phyloP scores from a whole-genome alignment of 1,139 yeast genomes.

The Kurtzmaniella quercitrusa region DNA sequence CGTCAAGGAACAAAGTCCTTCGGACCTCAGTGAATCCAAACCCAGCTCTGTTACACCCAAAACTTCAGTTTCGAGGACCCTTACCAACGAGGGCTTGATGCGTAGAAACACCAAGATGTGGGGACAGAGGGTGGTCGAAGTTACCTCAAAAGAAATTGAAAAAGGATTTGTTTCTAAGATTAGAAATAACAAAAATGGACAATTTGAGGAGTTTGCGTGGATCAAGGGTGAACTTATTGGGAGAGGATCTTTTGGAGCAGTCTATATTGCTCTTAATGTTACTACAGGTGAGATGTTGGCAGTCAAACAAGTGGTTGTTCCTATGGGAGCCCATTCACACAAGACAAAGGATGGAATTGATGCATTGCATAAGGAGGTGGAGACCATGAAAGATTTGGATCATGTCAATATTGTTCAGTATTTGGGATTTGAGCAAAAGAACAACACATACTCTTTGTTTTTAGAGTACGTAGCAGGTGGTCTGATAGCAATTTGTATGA shows the following conservation, averaged over 20 bases:
- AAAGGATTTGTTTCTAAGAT: conserved; percentile 56
- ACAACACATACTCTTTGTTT: conserved; percentile 75
- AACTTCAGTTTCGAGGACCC: conserved; percentile 4
- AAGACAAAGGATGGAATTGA: conserved; percentile 58
- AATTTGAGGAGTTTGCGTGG: conserved; percentile 90
- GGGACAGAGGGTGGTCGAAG: conserved; percentile 94
- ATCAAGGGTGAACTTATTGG: conserved; percentile 96
- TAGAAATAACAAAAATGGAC: conserved; percentile 57
- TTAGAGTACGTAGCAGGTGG: conserved; percentile 98
- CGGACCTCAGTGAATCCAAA: not conserved
- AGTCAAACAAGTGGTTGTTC: conserved; percentile 87
- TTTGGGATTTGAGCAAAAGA: conserved; percentile 82
- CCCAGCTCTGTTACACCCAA: not conserved
- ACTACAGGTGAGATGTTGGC: conserved; percentile 99
- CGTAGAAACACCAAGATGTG: conserved; percentile 92
- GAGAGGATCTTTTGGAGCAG: conserved; percentile 96
- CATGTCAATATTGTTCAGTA: conserved; percentile 95
- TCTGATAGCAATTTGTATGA: conserved; percentile 81
- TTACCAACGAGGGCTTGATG: conserved; percentile 38
- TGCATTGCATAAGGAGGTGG: conserved; percentile 87
- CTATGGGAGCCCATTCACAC: conserved; percentile 34
- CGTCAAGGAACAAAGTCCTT: not conserved
- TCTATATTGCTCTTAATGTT: conserved; percentile 85
- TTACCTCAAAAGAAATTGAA: conserved; percentile 68
- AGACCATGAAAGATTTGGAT: conserved; percentile 89